phyloP scores from a whole-genome alignment of 305 asterid species.

The Vinca major region DNA sequence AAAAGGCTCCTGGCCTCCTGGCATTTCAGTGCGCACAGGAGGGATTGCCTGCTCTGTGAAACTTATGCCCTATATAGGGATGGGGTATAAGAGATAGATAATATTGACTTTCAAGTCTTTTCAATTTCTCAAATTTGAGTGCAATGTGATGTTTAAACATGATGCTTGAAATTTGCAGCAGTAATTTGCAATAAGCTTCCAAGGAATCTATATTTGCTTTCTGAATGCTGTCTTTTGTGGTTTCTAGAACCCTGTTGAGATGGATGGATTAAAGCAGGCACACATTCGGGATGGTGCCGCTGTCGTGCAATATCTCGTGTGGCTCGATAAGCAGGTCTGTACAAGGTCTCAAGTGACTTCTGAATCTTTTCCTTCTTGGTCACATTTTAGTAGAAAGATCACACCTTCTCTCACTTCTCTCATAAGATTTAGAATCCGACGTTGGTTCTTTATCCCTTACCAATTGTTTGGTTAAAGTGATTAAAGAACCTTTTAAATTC shows the following conservation, averaged over 20 bases:
- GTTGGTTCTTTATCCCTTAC: background rate
- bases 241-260: slow-evolving; percentile 77
- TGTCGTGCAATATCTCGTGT: slow-evolving; percentile 79
- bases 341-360: background rate
- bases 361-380: background rate
- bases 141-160: background rate
- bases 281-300: slow-evolving; percentile 97
- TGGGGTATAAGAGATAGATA: background rate
- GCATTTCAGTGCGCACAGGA: background rate
- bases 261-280: slow-evolving; percentile 85
- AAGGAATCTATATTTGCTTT: background rate
- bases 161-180: background rate
- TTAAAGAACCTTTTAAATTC: background rate
- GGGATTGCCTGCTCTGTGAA: background rate
- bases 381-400: background rate
- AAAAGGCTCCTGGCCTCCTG: background rate
- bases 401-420: background rate
- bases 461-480: background rate
- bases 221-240: slow-evolving; percentile 18
- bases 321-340: slow-evolving; percentile 84
- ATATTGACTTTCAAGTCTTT: background rate
- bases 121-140: background rate
- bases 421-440: background rate
- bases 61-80: background rate
- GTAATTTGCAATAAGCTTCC: background rate